Evolutionary conservation across 176 grass and related monocot genomes (phyloP).

Genomic region (Avena insularis): DNA sequence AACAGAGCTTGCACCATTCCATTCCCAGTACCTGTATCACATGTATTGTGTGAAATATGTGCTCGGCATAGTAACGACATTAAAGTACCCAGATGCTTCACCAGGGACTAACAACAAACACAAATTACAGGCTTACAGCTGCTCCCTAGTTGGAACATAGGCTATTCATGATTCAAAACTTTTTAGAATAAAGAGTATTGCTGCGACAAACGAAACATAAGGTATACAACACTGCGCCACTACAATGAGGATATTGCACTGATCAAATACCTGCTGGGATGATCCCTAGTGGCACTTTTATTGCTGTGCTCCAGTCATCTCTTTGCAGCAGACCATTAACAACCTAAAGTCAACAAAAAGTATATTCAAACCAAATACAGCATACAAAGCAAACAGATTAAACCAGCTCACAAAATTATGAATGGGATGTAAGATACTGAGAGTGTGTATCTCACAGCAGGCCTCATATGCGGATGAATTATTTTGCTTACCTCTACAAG

Average conservation of each 20-base stretch:
- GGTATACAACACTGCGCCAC: conserved; percentile 5
- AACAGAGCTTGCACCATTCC: conserved; percentile 92
- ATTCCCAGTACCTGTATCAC: conserved; percentile 83
- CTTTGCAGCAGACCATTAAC: conserved; percentile 95
- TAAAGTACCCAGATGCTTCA: conserved; percentile 30
- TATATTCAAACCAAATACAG: background rate
- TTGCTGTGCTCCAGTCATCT: conserved; percentile 88
- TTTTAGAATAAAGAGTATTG: conserved; percentile 1
- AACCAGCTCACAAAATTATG: background rate
- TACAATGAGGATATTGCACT: conserved; percentile 11
- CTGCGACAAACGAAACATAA: background rate
- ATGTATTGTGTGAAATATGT: conserved; percentile 41
- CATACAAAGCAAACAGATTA: conserved; percentile 11
- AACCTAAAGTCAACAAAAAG: conserved; percentile 62
- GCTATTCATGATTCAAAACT: background rate
- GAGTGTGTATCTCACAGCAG: conserved; percentile 12
- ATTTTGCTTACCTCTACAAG: conserved; percentile 86
- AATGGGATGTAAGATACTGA: background rate
- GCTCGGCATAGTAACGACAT: background rate
- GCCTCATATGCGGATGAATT: conserved; percentile 1
- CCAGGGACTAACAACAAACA: conserved; percentile 8
- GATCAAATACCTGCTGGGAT: conserved; percentile 79
- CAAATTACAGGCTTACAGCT: background rate
- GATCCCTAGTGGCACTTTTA: conserved; percentile 94
- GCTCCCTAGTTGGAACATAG: background rate